Evolutionary conservation across 345 rosid species (phyloP).

Genomic region (Hypericum perforatum): DNA sequence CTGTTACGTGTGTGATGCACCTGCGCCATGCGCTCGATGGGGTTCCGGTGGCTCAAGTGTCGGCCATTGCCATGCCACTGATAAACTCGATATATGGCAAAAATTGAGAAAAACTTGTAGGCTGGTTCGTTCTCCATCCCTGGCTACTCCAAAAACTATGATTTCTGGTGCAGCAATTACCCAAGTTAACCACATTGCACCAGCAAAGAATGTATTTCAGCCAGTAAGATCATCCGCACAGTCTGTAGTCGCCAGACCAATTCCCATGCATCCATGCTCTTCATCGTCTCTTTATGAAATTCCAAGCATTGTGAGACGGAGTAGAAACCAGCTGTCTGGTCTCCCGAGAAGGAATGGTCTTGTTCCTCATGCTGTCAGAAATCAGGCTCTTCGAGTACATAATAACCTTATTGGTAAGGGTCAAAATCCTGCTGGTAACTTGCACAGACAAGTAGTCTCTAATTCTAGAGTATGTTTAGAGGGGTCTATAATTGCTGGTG

Average conservation of each 20-base stretch:
- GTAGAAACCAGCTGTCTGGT: slow-evolving; percentile 13
- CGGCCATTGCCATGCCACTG: slow-evolving; percentile 84
- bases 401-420: slow-evolving; percentile 23
- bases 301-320: slow-evolving; percentile 25
- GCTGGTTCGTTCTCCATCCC: slow-evolving; percentile 18
- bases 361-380: slow-evolving; percentile 14
- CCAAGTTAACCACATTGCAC: slow-evolving; percentile 17
- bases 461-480: slow-evolving; percentile 13
- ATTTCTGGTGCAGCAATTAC: slow-evolving; percentile 11
- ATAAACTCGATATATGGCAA: slow-evolving; percentile 56
- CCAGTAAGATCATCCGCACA: slow-evolving; percentile 15
- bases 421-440: slow-evolving; percentile 20
- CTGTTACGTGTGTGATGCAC: slow-evolving; percentile 79
- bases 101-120: slow-evolving; percentile 37
- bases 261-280: slow-evolving; percentile 31
- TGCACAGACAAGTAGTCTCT: slow-evolving; percentile 21
- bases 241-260: slow-evolving; percentile 14
- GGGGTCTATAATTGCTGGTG: slow-evolving; percentile 14
- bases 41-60: slow-evolving; percentile 24
- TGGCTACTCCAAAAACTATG: slow-evolving; percentile 16
- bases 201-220: slow-evolving; percentile 7
- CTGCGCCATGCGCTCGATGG: slow-evolving; percentile 70
- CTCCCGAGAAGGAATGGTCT: slow-evolving; percentile 16
- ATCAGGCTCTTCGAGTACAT: slow-evolving; percentile 21
- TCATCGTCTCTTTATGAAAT: slow-evolving; percentile 20